These are phyloP conservation scores for Lomentospora prolificans DNA, from an alignment of 2,329 filamentous ascomycete species.

Conservation along the genomic window DNA sequence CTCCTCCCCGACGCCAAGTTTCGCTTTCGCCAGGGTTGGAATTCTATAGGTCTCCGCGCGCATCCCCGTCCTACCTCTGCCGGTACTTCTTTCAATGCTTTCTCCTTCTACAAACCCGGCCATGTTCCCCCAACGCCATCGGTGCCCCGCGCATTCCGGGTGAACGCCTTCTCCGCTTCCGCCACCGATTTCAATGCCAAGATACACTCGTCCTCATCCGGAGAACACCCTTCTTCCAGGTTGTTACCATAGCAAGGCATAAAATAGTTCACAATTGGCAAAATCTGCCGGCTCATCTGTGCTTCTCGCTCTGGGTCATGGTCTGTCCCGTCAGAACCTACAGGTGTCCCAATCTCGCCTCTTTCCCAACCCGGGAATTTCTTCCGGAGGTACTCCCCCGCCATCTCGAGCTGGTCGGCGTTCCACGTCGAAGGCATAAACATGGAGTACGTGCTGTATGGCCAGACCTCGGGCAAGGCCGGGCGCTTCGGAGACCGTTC, in stretches of 20 bases:
- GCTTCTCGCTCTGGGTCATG: background rate
- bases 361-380: background rate
- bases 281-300: background rate
- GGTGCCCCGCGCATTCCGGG: too few relatives aligned
- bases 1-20: too few relatives aligned
- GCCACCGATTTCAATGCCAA: background rate
- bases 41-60: too few relatives aligned
- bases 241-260: background rate
- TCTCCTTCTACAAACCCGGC: too few relatives aligned
- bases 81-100: too few relatives aligned
- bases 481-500: background rate
- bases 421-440: background rate
- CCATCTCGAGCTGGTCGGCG: background rate
- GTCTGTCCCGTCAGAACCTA: background rate
- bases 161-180: background rate
- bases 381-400: background rate
- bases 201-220: background rate
- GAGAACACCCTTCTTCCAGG: background rate
- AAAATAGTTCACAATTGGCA: background rate
- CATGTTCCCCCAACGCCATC: too few relatives aligned
- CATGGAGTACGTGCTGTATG: conserved; percentile 6
- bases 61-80: too few relatives aligned
- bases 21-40: too few relatives aligned
- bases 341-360: background rate
- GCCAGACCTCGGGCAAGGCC: background rate